Base-by-base conservation (phyloP, 225 moss, liverwort and hornwort genomes). In the Rhytidiadelphus loreus region DNA sequence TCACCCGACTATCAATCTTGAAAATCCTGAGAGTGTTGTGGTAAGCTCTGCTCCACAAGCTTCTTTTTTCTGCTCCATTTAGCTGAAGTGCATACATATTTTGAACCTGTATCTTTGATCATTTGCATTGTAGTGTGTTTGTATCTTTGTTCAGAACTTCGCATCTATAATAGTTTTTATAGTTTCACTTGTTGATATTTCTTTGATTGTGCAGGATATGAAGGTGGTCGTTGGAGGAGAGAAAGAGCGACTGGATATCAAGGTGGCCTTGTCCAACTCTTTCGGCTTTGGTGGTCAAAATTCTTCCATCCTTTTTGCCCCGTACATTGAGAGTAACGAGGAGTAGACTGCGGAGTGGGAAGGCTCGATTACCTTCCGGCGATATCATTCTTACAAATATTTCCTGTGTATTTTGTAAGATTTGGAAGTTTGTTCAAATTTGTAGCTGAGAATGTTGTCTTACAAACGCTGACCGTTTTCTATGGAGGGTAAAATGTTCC, bases 271-370 rank as follows among this genome's bases (percentile, higher is more conserved):
- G 85, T 98, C 97, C 73, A 98, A 98, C 85, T 96, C 96, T 85
- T 97, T 97, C 84, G 96, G 96, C 82, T 96, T 96, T 88, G 97
- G 97, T 86, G 97, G 97, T 65, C 97, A 97, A 89, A 97, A 97
- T 87, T 96, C 97, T 29, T 96, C 97, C 73, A 94, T 98, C 88
- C 95, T 98, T 91, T 98, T 98, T 92, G 94, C 97, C 86, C 97
- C 96, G 24, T 98, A 96, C 69, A 82, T 90, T 76, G 89, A 93
- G 91, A 85, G 91, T 86, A 86, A 95, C 71, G 96, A 95, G 88
- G 91, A 96, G 70, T 96, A 97, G 86, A 77, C 62, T 89, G 73
- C 63, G 62, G 70, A 83, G 37, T 78, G 78, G 58, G 80, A 89
- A 59, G 91, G 58, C 86, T 73, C 63, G 61, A 91, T n/a, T 41